Base-by-base conservation (phyloP, 1,139 yeast species). In the Taiozyma sp. region DNA sequence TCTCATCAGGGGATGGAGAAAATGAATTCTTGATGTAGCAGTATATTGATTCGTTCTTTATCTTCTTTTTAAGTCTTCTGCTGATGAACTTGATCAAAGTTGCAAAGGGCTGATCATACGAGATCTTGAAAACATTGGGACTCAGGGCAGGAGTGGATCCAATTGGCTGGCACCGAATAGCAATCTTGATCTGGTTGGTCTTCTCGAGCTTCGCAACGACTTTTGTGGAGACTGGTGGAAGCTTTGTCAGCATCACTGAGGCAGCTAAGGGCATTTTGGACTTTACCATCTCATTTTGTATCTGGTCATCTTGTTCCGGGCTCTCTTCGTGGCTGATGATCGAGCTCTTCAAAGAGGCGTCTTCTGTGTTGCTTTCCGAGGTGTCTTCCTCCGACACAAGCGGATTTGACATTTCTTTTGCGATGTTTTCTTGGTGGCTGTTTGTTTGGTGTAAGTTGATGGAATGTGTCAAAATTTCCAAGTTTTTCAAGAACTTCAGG, bases 1-100 rank as follows among this genome's bases (percentile, higher is more conserved):
- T 70, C 56, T 82, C 87, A 57, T 81, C 85, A 0, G 83, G 84
- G 42, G 74, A 75, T 1, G 88, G 87, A 55, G 76, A 78, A 56
- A 83, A 81, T 16, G 85, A 79, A 62, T 78, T 83, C 57, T 80
- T 84, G 10, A 83, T 69, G 58, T 83, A 83, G 51, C 74, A 70
- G 54, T 57, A 52, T 2, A 62, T 49, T 1, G 52, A 34, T 8
- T 47, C 49, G 27, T 52, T 54, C 8, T 50, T 43, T 9, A 66
- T 63, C 42, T 59, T 62, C 12, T 70, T 56, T 43, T 69, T 69
- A 24, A 81, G 60, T 51, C 70, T 73, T 57, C 72, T 74, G 44
- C 70, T 68, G 38, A 82, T 59, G 55, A 80, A 82, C 55, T 66
- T 71, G 43, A 69, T 65, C 43, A 82, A 61, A 1, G 81, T 74